Evolutionary conservation across 768 basidiomycete genomes (phyloP), one percentile per base, ranked within the genome.

Genomic region (Xerocomellus chrysenteron): DNA sequence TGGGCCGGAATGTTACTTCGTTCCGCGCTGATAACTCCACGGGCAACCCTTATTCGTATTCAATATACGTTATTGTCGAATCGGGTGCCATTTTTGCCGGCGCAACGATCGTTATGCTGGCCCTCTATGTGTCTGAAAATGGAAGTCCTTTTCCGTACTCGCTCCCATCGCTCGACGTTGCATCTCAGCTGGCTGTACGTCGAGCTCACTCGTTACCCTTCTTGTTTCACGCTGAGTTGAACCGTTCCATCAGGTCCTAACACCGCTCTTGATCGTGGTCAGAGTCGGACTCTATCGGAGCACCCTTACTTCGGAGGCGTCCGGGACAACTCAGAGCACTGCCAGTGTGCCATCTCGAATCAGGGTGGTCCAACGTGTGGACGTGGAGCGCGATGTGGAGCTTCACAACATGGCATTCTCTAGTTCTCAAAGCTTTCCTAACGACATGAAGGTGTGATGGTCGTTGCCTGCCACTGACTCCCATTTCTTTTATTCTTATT

Each of bases 161-260:
- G 42, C 47, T 63, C 13, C 53, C 59, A 30, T 60, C 59, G 16
- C 58, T 65, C 4, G 59, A 63, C 13, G 53, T 66, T 17, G 48
- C 52, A 21, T 60, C 57, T n/a, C 64, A 66, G 26, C 37, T 66
- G 6, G 64, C 61, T 13, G 64, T 65, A 54, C 14, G 63, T 62
- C 11, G 11, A 30, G 0, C 8, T 39, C 39, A 13, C 17, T 19
- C 41, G 5, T 9, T 30, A 7, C 8, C 16, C 19, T 49, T 21
- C 19, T 16, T 16, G 8, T 21, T 42, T 26, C 8, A 35, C 16
- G 6, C 19, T 21, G 26, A 56, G 5, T 40, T 17, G 8, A 32
- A 12, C 13, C 16, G 4, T 47, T 24, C n/a, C 11, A n/a, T 26
- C 45, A 61, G 60, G 54, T 62, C 33, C 24, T 62, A 1, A 63